These are phyloP conservation scores for Triticum timopheevii DNA, from an alignment of 176 grass and related monocot species.

Conservation along the genomic window DNA sequence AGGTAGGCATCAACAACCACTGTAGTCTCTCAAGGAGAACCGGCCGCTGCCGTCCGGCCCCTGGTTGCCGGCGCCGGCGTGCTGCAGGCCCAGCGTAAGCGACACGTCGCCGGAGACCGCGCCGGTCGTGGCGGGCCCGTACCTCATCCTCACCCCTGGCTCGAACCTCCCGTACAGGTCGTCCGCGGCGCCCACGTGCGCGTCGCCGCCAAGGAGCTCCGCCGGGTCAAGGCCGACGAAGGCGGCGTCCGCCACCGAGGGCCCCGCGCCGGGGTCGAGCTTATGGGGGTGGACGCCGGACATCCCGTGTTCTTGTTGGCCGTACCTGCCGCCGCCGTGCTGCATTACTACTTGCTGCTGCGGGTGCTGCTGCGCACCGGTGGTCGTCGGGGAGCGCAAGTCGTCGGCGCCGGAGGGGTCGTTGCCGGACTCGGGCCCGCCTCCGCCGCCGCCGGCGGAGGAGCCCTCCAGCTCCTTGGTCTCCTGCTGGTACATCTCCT, in stretches of 20 bases:
- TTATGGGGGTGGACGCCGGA: slow-evolving; percentile 46
- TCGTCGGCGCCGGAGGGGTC: slow-evolving; percentile 40
- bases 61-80: slow-evolving; percentile 62
- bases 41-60: slow-evolving; percentile 57
- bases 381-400: slow-evolving; percentile 45
- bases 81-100: slow-evolving; percentile 87
- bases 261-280: slow-evolving; percentile 41
- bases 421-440: slow-evolving; percentile 36
- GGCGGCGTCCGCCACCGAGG: slow-evolving; percentile 34
- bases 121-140: slow-evolving; percentile 41
- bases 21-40: slow-evolving; percentile 90
- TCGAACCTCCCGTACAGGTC: slow-evolving; percentile 78
- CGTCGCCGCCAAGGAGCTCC: slow-evolving; percentile 60
- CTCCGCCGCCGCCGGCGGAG: slow-evolving; percentile 44
- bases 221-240: slow-evolving; percentile 53
- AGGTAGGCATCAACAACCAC: slow-evolving; percentile 53
- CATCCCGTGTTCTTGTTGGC: slow-evolving; percentile 38
- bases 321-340: slow-evolving; percentile 22
- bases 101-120: slow-evolving; percentile 70
- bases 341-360: slow-evolving; percentile 5
- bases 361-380: slow-evolving; percentile 37
- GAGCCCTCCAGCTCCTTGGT: slow-evolving; percentile 61
- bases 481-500: slow-evolving; percentile 99
- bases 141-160: slow-evolving; percentile 52
- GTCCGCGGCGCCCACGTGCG: slow-evolving; percentile 39